Percentiles rank a stretch among this genome's conserved stretches.
Evolutionary conservation across 1,139 yeast genomes (phyloP).

Genomic region (Scheffersomyces quercinus): DNA sequence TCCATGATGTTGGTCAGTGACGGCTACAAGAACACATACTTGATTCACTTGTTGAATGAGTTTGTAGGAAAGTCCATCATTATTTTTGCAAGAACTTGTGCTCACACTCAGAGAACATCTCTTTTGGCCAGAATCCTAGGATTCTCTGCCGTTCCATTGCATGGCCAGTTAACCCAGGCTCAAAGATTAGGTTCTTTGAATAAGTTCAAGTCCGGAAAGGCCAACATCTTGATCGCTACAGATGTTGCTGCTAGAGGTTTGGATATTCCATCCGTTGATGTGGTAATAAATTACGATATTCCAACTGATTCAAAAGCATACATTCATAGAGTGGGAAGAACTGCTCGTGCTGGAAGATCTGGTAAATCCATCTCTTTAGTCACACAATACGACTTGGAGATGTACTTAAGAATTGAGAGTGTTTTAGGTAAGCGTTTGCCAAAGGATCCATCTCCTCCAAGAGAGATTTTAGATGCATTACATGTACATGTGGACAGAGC

Average conservation of each 20-base stretch:
- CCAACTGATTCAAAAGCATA: conserved; percentile 99
- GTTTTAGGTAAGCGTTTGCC: conserved; percentile 80
- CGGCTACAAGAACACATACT: conserved; percentile 85
- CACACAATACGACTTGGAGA: conserved; percentile 91
- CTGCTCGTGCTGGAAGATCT: conserved; percentile 96
- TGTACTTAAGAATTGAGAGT: conserved; percentile 84
- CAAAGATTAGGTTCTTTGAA: conserved; percentile 92
- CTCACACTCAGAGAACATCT: conserved; percentile 91
- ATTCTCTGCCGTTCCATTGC: conserved; percentile 88
- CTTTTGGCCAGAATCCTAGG: conserved; percentile 78
- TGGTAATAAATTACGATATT: conserved; percentile 89
- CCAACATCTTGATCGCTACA: conserved; percentile 86
- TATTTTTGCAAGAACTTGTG: conserved; percentile 91
- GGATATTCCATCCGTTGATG: conserved; percentile 93
- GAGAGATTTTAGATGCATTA: conserved; percentile 73
- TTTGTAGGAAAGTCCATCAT: conserved; percentile 83
- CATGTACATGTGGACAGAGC: conserved; percentile 92
- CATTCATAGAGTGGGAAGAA: conserved; percentile 96
- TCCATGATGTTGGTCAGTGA: conserved; percentile 89
- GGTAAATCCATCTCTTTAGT: conserved; percentile 92
- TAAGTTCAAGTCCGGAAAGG: conserved; percentile 83
- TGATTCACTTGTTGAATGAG: conserved; percentile 81
- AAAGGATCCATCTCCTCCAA: conserved; percentile 74
- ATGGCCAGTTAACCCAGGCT: conserved; percentile 90
- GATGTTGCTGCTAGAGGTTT: conserved; percentile 98